Percentiles rank a stretch among this genome's conserved stretches.
Evolutionary conservation across 2,329 filamentous ascomycete genomes (phyloP).

Genomic region (Aureobasidium uvarum): DNA sequence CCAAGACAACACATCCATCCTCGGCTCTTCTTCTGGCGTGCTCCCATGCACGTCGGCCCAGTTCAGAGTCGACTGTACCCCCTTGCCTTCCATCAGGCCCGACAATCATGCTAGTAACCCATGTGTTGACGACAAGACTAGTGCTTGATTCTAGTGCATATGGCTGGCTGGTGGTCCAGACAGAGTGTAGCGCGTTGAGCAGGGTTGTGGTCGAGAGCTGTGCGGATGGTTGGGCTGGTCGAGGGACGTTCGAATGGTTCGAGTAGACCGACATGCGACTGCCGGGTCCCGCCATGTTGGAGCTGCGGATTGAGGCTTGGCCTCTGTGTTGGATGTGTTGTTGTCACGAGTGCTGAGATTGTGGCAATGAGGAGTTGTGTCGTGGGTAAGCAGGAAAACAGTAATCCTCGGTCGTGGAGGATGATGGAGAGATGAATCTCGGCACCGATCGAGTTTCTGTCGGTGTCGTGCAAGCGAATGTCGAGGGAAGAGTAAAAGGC

Average conservation of each 20-base stretch:
- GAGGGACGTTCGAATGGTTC: slow-evolving; percentile 57
- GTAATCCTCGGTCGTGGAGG: neutral
- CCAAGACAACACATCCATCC: slow-evolving; percentile 87
- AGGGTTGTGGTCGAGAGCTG: slow-evolving; percentile 92
- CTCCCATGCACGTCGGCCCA: slow-evolving; percentile 88
- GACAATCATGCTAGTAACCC: slow-evolving; percentile 75
- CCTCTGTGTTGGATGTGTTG: slow-evolving; percentile 7
- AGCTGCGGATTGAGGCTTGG: neutral
- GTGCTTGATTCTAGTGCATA: slow-evolving; percentile 86
- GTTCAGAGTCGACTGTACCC: slow-evolving; percentile 74
- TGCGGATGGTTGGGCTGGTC: slow-evolving; percentile 62
- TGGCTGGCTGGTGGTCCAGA: slow-evolving; percentile 77
- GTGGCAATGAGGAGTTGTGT: slow-evolving; percentile 4
- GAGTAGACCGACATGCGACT: slow-evolving; percentile 63
- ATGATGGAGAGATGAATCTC: neutral
- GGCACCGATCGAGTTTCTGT: neutral
- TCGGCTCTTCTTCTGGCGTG: slow-evolving; percentile 92
- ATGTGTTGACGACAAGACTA: slow-evolving; percentile 91
- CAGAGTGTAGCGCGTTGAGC: slow-evolving; percentile 86
- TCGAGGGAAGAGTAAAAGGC: neutral
- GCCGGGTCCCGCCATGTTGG: slow-evolving; percentile 49
- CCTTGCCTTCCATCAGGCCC: slow-evolving; percentile 67
- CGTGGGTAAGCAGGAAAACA: neutral
- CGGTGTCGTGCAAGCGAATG: slow-evolving; percentile 16
- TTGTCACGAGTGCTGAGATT: neutral